Evolutionary conservation across 192 early-diverging fungal genomes (phyloP), one percentile per base, ranked within the genome.

Genomic region (Jimgerdemannia lactiflua): DNA sequence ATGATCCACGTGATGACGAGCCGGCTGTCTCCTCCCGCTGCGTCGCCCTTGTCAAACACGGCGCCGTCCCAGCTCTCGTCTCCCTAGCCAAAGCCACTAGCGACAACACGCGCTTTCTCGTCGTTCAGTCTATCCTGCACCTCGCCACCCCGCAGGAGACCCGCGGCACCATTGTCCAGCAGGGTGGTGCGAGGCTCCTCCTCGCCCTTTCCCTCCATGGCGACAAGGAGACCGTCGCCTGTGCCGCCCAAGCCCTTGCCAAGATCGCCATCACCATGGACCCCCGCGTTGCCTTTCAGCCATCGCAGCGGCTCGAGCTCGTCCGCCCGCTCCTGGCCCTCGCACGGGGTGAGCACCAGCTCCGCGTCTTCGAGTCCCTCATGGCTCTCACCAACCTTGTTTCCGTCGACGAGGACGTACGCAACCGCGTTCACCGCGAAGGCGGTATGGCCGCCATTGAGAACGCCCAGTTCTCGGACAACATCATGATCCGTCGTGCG

Each of bases 341-440:
- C 41, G 86, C 89, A 54, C 84, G 90, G 64, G 81, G 84, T 64
- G 86, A 89, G 3, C 40, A 68, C 3, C 86, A 89, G 74, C 79
- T 99, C 40, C 84, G 89, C 49, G 89, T 92, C 70, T 99, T 99
- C 74, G 97, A 99, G 81, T 92, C 89, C 4, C 83, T 98, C 65
- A 91, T 99, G 90, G 97, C 95, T 0, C 81, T 99, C 40, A 99
- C 97, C 0, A 99, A 99, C 75, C 86, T 99, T 2, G 93, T 92
- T 4, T 92, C 93, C 65, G 86, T 91, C 70, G 82, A 92, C 18
- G 87, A 92, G 70, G 87, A 90, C 63, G 85, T 95, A 6, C 86
- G 94, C 14, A 77, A 75, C 0, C 84, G 84, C 6, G 89, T 95
- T 73, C 83, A 83, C 40, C 78, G 86, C 19, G 85, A 82, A 3